Percentiles rank a stretch among this genome's conserved stretches.
These are phyloP conservation scores for Lepidium didymum DNA, from an alignment of 345 rosid genomes.

Conservation along the genomic window DNA sequence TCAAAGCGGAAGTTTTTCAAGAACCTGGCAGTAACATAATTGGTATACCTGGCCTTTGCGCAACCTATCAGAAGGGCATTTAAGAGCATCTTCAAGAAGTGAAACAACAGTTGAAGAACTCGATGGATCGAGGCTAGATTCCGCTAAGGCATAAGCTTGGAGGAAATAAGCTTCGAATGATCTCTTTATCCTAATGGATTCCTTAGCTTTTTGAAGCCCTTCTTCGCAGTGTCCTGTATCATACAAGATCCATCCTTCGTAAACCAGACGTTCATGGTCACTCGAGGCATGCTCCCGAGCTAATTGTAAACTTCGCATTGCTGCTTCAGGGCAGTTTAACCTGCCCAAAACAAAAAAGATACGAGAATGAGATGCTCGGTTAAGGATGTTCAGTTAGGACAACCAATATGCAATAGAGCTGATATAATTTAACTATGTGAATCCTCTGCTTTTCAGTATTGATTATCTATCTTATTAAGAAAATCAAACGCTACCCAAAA, in stretches of 20 bases:
- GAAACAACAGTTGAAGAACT: slow-evolving; percentile 76
- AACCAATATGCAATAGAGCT: neutral
- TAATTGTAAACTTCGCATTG: slow-evolving; percentile 91
- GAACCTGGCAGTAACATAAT: neutral
- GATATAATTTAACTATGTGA: neutral
- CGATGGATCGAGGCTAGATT: slow-evolving; percentile 78
- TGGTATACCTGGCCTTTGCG: slow-evolving; percentile 89
- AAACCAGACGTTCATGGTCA: slow-evolving; percentile 85
- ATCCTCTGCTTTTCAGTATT: neutral
- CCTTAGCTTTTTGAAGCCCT: slow-evolving; percentile 88
- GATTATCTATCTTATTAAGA: neutral
- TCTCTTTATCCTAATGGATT: slow-evolving; percentile 69
- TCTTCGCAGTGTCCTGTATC: slow-evolving; percentile 95
- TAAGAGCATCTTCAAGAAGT: slow-evolving; percentile 90
- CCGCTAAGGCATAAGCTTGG: slow-evolving; percentile 97
- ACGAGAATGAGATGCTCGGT: neutral
- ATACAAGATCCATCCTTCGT: slow-evolving; percentile 97
- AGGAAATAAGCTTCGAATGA: slow-evolving; percentile 99
- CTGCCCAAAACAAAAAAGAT: slow-evolving; percentile 28
- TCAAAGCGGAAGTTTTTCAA: neutral
- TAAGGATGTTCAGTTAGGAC: neutral
- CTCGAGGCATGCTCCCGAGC: slow-evolving; percentile 84
- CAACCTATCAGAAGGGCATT: slow-evolving; percentile 94
- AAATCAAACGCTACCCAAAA: neutral
- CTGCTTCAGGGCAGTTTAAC: slow-evolving; percentile 95